These are phyloP conservation scores for Beauveria rudraprayagi DNA, from an alignment of 2,329 filamentous ascomycete genomes.

Conservation along the genomic window DNA sequence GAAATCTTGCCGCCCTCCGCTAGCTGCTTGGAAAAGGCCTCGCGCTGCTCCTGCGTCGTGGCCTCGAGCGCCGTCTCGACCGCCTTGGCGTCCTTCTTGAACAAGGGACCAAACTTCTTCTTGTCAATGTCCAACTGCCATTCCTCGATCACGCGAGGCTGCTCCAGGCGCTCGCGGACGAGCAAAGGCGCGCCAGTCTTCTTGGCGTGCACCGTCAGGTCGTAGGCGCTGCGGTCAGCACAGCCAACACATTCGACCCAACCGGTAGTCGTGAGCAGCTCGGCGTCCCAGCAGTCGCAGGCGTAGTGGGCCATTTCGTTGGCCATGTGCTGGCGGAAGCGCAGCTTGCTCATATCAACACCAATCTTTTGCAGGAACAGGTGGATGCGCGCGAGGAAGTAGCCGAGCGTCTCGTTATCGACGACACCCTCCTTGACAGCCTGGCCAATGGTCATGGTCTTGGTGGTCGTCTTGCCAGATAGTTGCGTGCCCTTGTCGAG, in stretches of 20 bases:
- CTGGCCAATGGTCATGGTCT: constrained; percentile 70
- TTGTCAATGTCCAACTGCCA: constrained; percentile 84
- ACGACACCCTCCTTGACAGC: constrained; percentile 77
- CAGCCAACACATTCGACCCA: constrained; percentile 99
- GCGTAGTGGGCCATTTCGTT: constrained; percentile 82
- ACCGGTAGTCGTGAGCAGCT: constrained; percentile 82
- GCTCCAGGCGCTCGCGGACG: constrained; percentile 72
- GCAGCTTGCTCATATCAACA: constrained; percentile 77
- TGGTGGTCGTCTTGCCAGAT: constrained; percentile 69
- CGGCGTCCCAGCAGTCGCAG: constrained; percentile 95
- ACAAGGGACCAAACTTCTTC: constrained; percentile 91
- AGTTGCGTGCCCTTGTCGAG: constrained; percentile 81
- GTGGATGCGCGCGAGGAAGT: constrained; percentile 92
- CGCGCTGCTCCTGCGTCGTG: constrained; percentile 71
- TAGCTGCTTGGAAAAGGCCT: constrained; percentile 69
- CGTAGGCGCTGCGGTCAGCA: constrained; percentile 91
- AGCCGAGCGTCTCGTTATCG: constrained; percentile 95
- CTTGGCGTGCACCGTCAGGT: constrained; percentile 85
- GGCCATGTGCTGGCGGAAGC: constrained; percentile 94
- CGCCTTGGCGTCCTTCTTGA: constrained; percentile 88
- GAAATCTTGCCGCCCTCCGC: constrained; percentile 65
- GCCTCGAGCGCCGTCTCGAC: constrained; percentile 73
- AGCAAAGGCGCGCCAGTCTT: constrained; percentile 81
- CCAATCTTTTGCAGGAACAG: constrained; percentile 85
- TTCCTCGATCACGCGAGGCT: constrained; percentile 74